Evolutionary conservation across 2,329 filamentous ascomycete species (phyloP), one percentile per base, ranked within the genome.

Genomic region (Ilyonectria destructans): DNA sequence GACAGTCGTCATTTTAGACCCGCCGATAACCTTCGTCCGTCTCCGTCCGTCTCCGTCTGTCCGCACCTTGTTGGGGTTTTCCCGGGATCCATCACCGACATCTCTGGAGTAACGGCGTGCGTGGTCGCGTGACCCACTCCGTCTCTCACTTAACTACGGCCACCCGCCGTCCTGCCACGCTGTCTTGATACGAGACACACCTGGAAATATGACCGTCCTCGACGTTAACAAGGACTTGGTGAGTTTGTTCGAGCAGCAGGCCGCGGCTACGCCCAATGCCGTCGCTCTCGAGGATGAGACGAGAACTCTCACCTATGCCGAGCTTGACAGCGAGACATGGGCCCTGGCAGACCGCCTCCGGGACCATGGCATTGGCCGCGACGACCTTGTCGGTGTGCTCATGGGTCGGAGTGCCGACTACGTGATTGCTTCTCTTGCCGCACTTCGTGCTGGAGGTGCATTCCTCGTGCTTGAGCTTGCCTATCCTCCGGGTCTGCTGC

Each of bases 381-480:
- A 96, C 80, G 87, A 86, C 72, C 86, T 94, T 19, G 93, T 95
- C 35, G 93, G 93, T 60, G 90, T 96, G 48, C 86, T 95, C 59
- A 87, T 95, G 77, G 91, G 90, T 63, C 90, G 93, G 62, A 93
- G 92, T 78, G 92, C 92, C 56, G 88, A 94, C 81, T 94, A 95
- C 80, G 91, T 96, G 68, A 90, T 95, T 79, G 90, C 92, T 17
- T 94, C 91, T 77, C 84, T 96, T 59, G 93, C 93, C 29, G 90
- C 92, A n/a, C 87, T 95, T 45, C 89, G 92, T 67, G 93, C 93
- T 2, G 93, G 93, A 58, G 93, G 93, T 61, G 93, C 93, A 2
- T 96, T 95, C 77, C 85, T 96, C 6, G 93, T 95, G 2, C 88
- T 96, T 3, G 93, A 96, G 81, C 85, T 94, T 56, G 93, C 93